Conservation (phyloP, 192 early-diverging fungal genomes). For the Coemansia sp. region DNA sequence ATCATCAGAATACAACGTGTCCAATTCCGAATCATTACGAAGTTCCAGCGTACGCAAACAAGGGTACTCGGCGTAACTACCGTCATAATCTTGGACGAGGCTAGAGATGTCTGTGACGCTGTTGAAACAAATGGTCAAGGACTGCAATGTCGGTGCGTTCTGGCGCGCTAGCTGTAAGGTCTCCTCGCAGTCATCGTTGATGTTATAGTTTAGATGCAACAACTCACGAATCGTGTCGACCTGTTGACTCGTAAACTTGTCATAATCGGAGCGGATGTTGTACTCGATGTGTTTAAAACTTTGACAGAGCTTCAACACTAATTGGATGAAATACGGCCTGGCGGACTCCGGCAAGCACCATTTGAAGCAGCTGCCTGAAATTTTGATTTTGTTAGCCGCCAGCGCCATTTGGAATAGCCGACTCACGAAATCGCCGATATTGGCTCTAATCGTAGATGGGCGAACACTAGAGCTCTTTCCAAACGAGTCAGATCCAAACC, state of each 20-base stretch:
- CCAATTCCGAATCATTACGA: background rate
- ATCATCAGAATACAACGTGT: no score
- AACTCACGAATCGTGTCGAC: background rate
- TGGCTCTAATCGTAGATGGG: background rate
- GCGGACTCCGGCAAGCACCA: background rate
- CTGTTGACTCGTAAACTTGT: background rate
- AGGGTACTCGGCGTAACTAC: background rate
- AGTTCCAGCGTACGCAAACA: background rate
- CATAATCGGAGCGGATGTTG: no score
- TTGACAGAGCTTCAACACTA: background rate
- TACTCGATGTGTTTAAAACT: background rate
- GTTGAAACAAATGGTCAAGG: background rate
- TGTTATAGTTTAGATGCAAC: background rate
- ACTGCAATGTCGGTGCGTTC: background rate
- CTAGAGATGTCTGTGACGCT: background rate
- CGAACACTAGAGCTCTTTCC: background rate
- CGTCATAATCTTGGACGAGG: background rate
- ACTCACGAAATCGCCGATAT: background rate
- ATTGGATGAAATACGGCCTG: background rate
- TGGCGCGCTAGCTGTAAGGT: background rate
- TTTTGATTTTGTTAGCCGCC: background rate
- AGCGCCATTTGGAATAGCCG: background rate
- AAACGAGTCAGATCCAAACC: background rate
- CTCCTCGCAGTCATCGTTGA: background rate
- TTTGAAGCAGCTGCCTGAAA: background rate